Evolutionary conservation across 2,329 filamentous ascomycete species (phyloP).

Genomic region (Pseudogymnoascus sp.): DNA sequence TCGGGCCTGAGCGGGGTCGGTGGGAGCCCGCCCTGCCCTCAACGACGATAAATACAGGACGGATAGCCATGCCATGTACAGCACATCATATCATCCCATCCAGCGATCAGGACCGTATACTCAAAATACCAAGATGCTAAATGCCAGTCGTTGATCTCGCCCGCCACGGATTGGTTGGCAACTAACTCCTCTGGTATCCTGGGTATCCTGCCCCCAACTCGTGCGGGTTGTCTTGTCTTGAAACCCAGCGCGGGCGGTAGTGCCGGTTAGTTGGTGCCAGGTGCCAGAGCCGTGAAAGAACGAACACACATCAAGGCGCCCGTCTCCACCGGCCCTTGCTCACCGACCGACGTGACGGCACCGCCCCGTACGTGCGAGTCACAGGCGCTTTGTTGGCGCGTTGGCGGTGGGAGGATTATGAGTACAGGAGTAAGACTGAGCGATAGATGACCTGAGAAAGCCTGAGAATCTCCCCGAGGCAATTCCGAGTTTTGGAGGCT

Average conservation of each 20-base stretch:
- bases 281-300: background rate
- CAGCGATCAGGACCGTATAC: background rate
- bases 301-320: background rate
- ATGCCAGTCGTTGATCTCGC: background rate
- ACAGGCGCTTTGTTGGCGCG: background rate
- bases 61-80: background rate
- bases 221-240: background rate
- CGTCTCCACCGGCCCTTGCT: background rate
- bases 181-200: too few species aligned
- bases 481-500: background rate
- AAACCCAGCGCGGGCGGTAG: background rate
- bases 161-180: background rate
- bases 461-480: background rate
- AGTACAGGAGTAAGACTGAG: background rate
- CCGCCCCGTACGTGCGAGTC: background rate
- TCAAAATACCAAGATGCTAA: background rate
- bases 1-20: background rate
- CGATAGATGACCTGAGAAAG: background rate
- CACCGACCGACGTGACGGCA: constrained; percentile 1
- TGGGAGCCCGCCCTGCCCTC: background rate
- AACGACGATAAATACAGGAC: background rate
- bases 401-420: background rate
- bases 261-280: background rate
- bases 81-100: background rate
- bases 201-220: background rate